Percentiles rank a stretch among this genome's conserved stretches.
phyloP scores from a whole-genome alignment of 2,329 filamentous ascomycete genomes.

The Annulohypoxylon truncatum region DNA sequence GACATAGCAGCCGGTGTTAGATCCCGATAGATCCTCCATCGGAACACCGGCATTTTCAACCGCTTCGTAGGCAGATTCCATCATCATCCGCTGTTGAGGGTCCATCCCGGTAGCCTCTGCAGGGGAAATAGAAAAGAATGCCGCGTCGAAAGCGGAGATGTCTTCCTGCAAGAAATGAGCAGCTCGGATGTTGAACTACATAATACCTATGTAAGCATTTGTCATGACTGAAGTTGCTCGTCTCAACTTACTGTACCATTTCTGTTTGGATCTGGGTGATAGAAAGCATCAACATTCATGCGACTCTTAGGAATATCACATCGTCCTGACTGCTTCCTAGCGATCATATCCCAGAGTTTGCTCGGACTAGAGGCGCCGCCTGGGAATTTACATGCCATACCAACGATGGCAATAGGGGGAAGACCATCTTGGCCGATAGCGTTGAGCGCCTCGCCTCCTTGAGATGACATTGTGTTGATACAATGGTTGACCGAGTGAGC shows the following conservation, averaged over 20 bases:
- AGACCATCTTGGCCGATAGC: constrained; percentile 6
- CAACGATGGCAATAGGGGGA: constrained; percentile 16
- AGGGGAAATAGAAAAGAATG: constrained; percentile 53
- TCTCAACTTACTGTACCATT: constrained; percentile 16
- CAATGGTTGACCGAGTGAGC: constrained; percentile 8
- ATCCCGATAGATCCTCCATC: constrained; percentile 42
- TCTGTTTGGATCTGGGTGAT: constrained; percentile 20
- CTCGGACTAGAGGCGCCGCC: constrained; percentile 2
- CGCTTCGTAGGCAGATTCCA: constrained; percentile 55
- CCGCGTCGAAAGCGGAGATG: constrained; percentile 49
- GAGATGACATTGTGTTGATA: constrained; percentile 21
- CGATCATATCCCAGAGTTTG: constrained; percentile 19
- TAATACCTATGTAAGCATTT: neutral
- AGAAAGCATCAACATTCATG: constrained; percentile 28
- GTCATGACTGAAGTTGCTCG: neutral
- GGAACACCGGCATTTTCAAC: constrained; percentile 53
- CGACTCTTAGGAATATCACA: constrained; percentile 17
- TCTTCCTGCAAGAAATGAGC: constrained; percentile 26
- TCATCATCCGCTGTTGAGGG: constrained; percentile 54
- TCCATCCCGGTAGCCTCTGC: constrained; percentile 56
- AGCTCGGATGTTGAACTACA: constrained; percentile 23
- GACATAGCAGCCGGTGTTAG: constrained; percentile 43
- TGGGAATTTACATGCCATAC: constrained; percentile 11
- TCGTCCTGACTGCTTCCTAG: neutral
- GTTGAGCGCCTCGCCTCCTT: constrained; percentile 10